Base-by-base conservation (phyloP, 495 filamentous ascomycete genomes). In the Paragyromitra xinjiangensis region DNA sequence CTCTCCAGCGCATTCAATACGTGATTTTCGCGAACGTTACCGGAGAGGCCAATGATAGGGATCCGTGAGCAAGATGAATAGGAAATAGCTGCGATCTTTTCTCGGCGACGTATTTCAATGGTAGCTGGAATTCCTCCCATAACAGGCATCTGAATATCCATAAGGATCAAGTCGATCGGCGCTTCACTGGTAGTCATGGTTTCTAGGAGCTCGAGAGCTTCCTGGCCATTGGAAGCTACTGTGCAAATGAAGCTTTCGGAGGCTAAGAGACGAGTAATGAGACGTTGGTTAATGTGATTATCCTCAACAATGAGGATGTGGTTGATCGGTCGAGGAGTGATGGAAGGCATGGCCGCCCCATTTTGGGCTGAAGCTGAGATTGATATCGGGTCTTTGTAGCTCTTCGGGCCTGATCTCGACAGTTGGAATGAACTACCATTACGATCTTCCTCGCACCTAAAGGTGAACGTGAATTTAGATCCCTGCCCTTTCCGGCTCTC, bases 101-200 rank as follows among this genome's bases (percentile, higher is more conserved):
- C 75, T 29, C 73, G 75, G 22, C 75, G 75, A 45, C 75, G 75
- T 14, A 78, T 78, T 34, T 78, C 75, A 24, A 75, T 45, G 5
- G 75, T 75, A 34, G 75, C 71, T 22, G 70, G 70, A 40, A 78
- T 74, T 37, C 75, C 75, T 37, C 70, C 70, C 75, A 78, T 78
- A 59, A 78, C 71, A n/a, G 75, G 75, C 75, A 78, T 78, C 24
- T 74, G 70, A 63, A 78, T 78, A 63, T 78, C 75, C 75, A 78
- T 78, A 44, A 78, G 70, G 16, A 78, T 69, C 26, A 78, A 14
- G 55, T 78, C 72, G 29, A 78, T 76, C 12, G 71, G 75, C 11
- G 71, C 50, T 51, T 69, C 63, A 14, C 64, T 56, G 22, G 11
- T 50, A 56, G 71, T 44, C 37, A 51, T 29, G 9, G 34, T 78